Evolutionary conservation across 2,329 filamentous ascomycete genomes (phyloP).

Genomic region (Cladosporium phlei): DNA sequence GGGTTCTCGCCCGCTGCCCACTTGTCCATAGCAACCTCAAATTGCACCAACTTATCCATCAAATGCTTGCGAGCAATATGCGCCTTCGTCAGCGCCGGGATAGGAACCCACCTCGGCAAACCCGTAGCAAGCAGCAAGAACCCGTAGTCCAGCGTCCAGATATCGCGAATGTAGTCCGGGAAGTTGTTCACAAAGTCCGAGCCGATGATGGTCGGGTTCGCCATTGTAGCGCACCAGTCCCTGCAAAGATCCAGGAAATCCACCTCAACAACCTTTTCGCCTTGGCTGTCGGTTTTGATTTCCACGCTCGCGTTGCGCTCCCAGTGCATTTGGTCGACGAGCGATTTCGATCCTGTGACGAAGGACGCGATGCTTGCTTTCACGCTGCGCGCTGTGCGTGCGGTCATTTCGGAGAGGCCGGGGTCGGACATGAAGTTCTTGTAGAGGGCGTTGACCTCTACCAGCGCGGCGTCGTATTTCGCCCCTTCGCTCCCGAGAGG

Average conservation of each 20-base stretch:
- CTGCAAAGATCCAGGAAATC: constrained; percentile 50
- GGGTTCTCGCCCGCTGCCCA: constrained; percentile 26
- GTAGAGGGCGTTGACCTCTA: constrained; percentile 32
- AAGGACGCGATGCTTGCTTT: constrained; percentile 50
- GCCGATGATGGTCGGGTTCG: constrained; percentile 50
- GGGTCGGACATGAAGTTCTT: constrained; percentile 46
- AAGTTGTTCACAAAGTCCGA: constrained; percentile 48
- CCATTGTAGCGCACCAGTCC: constrained; percentile 52
- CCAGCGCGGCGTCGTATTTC: constrained; percentile 33
- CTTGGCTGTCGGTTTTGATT: constrained; percentile 34
- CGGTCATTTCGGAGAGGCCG: constrained; percentile 40
- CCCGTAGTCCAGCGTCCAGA: constrained; percentile 52
- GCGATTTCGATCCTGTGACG: constrained; percentile 54
- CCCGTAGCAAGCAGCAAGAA: constrained; percentile 53
- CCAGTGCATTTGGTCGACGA: constrained; percentile 60
- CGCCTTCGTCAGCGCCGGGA: constrained; percentile 47
- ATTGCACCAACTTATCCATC: constrained; percentile 23
- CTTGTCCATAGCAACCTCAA: constrained; percentile 31
- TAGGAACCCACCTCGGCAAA: constrained; percentile 51
- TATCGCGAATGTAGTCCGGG: constrained; percentile 49
- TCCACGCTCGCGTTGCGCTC: constrained; percentile 49
- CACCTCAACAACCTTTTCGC: constrained; percentile 47
- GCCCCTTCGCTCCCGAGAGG: constrained; percentile 32
- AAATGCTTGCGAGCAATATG: constrained; percentile 35
- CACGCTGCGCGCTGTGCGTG: constrained; percentile 35